Base-by-base conservation (phyloP, 2,329 filamentous ascomycete species). In the Exophiala viscosa region DNA sequence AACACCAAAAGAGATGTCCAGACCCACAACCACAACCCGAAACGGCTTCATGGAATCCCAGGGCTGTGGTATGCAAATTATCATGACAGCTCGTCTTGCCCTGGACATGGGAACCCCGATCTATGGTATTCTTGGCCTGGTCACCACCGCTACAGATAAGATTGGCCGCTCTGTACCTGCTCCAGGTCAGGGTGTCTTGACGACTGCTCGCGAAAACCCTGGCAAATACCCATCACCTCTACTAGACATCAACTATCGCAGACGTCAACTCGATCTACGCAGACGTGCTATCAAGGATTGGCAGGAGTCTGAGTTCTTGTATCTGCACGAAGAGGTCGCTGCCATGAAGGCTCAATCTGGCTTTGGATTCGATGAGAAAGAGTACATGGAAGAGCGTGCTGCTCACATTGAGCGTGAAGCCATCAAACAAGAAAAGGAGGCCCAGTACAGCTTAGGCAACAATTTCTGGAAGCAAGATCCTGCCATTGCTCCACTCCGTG, bases 41-140 rank as follows among this genome's bases (percentile, higher is more conserved):
- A 93, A 91, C 65, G 93, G 93, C 46, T 99, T 99, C 79, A 97
- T 99, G 93, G 93, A 99, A 75, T 96, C 95, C 2, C 93, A 99
- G 74, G 93, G 93, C 68, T 95, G 90, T 66, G 93, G 95, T 86
- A 86, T 99, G 72, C 93, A 99, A 75, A 81, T 99, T 66, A 92
- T 99, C 73, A 99, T 99, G 93, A 95, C 89, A 59, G 93, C 92
- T 50, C 88, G 88, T 76, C 85, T 99, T 60, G 93, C 93, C 39
- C 77, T 99, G 49, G 93, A 99, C 60, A 99, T 99, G 93, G 93
- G 93, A 72, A 90, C 99, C 20, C 93, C 93, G 10, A 97, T 99
- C 67, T 90, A 99, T 67, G 92, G 92, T 79, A 83, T 99, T 59
- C 76, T 99, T 65, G 95, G 88, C 55, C 82, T 96, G 67, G 96